Evolutionary conservation across 371 early-diverging fungal genomes (phyloP).

Genomic region (Vairimorpha apis): DNA sequence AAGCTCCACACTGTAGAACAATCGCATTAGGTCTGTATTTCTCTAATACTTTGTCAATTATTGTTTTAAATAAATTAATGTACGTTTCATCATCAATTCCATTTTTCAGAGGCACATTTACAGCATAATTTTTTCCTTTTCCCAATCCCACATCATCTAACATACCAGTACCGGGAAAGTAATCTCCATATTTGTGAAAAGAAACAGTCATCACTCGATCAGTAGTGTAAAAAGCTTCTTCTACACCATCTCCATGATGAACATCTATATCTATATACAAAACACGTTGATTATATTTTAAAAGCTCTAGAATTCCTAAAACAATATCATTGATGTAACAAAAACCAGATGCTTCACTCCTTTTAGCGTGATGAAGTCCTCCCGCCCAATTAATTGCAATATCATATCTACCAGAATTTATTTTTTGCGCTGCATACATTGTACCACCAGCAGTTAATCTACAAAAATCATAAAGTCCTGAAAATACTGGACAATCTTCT

Average conservation of each 20-base stretch:
- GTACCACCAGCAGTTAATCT: constrained; percentile 82
- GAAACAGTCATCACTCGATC: constrained; percentile 83
- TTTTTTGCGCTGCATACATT: constrained; percentile 73
- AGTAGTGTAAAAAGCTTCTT: constrained; percentile 76
- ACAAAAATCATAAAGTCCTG: constrained; percentile 88
- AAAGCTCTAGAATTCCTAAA: constrained; percentile 73
- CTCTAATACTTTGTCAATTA: constrained; percentile 71
- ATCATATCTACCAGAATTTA: constrained; percentile 70
- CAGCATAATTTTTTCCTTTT: constrained; percentile 70
- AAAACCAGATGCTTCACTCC: constrained; percentile 80
- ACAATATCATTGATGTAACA: constrained; percentile 91
- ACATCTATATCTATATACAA: constrained; percentile 86
- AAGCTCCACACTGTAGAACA: constrained; percentile 86
- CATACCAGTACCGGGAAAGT: constrained; percentile 86
- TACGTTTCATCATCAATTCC: constrained; percentile 80
- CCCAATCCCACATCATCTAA: no score
- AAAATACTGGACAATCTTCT: constrained; percentile 92
- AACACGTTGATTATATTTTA: constrained; percentile 69
- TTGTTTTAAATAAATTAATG: constrained; percentile 71
- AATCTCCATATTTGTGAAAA: constrained; percentile 84
- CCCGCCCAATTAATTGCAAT: constrained; percentile 87
- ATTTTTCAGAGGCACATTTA: constrained; percentile 80
- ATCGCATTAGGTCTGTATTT: constrained; percentile 73
- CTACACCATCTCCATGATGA: constrained; percentile 91
- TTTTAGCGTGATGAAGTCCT: constrained; percentile 87